Percentiles rank a stretch among this genome's conserved stretches.
Evolutionary conservation across 331 rosid species (phyloP).

Genomic region (Spiraea crenata): DNA sequence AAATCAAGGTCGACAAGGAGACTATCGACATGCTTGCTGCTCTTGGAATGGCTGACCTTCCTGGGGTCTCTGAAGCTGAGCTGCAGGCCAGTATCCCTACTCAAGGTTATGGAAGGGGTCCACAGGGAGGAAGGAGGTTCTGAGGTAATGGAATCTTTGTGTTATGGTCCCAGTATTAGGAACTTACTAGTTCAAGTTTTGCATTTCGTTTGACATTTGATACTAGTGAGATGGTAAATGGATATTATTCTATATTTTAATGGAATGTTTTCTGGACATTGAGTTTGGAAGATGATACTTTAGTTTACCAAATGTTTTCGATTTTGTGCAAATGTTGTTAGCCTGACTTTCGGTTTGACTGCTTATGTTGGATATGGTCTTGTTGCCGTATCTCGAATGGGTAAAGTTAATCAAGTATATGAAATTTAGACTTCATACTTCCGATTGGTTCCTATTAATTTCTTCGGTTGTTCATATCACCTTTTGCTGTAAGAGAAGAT

Average conservation of each 20-base stretch:
- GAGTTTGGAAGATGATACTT: slow-evolving; percentile 2
- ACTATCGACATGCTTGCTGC: slow-evolving; percentile 53
- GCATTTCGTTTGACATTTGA: not conserved
- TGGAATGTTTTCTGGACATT: slow-evolving; percentile 6
- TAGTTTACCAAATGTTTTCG: slow-evolving; percentile 8
- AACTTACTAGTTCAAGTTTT: not conserved
- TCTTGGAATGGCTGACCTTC: slow-evolving; percentile 46
- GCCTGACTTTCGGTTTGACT: not conserved
- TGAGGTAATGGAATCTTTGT: slow-evolving; percentile 15
- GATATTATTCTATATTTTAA: slow-evolving; percentile 15
- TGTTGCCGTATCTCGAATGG: not conserved
- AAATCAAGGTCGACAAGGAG: slow-evolving; percentile 54
- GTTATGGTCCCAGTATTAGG: not conserved
- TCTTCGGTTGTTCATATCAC: no score
- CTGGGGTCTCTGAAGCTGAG: slow-evolving; percentile 39
- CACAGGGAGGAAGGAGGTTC: slow-evolving; percentile 35
- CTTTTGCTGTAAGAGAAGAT: no score
- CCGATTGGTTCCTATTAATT: no score
- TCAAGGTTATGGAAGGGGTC: slow-evolving; percentile 39
- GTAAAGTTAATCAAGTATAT: no score
- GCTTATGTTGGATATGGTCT: not conserved
- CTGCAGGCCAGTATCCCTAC: slow-evolving; percentile 27
- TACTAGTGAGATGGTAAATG: slow-evolving; percentile 2
- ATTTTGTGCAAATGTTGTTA: slow-evolving; percentile 1
- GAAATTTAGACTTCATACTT: no score